Base-by-base conservation (phyloP, 2,329 filamentous ascomycete genomes). In the Fonsecaea multimorphosa region DNA sequence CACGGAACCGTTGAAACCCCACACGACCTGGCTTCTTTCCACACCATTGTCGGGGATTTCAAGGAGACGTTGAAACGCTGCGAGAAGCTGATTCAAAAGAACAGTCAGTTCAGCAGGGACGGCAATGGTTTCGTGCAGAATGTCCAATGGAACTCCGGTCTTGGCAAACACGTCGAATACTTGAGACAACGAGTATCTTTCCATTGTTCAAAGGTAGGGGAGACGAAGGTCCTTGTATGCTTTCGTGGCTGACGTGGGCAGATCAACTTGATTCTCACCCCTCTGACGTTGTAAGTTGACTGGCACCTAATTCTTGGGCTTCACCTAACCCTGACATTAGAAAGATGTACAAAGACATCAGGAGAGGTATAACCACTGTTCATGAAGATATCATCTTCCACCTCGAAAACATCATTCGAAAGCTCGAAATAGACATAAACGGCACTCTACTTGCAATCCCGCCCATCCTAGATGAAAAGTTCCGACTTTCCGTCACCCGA, bases 301-400 rank as follows among this genome's bases (percentile, higher is more conserved):
- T 22, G n/a, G n/a, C 40, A 19, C 8, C 40, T 14, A 4, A 44
- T 5, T 22, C n/a, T 44, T 8, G n/a, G n/a, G 3, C 40, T 7
- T 2, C 14, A 2, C 9, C 40, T 44, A 8, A 44, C 40, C 14
- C n/a, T 6, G n/a, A 19, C 7, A 38, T n/a, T 44, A 44, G 40
- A 44, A 44, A 44, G 40, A 19, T 44, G 40, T 44, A 44, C 16
- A 44, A 16, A 16, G 40, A 44, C 16, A 19, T 44, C 40, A 6
- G 40, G 40, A 19, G n/a, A 44, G 40, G 22, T 6, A 44, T 44
- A 6, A 5, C 40, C 40, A 44, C 14, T 7, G 40, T 44, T 11
- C 40, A 44, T n/a, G 40, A 44, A 44, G 40, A 44, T n/a, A 44
- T 44, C 40, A 44, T 44, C n/a, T 44, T 44, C 40, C n/a, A 19